Evolutionary conservation across 2,329 filamentous ascomycete species (phyloP).

Genomic region (Calonectria leucothoes): DNA sequence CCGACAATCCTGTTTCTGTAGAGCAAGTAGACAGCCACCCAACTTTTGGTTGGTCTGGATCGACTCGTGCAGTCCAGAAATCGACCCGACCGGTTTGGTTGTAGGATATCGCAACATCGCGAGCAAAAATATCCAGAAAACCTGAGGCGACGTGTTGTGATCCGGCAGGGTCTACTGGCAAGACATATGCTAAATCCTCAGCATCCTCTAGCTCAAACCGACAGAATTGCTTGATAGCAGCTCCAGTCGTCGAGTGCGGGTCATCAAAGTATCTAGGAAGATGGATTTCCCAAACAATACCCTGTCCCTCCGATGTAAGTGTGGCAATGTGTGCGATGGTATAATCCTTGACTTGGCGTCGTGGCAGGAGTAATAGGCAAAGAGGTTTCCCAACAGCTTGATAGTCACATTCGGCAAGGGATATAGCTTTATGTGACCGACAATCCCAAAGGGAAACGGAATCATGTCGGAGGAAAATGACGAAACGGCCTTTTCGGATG

Average conservation of each 20-base stretch:
- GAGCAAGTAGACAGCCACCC: slow-evolving; percentile 87
- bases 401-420: slow-evolving; percentile 66
- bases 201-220: slow-evolving; percentile 73
- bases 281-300: slow-evolving; percentile 83
- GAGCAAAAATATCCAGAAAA: slow-evolving; percentile 87
- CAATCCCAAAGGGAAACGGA: slow-evolving; percentile 85
- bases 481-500: slow-evolving; percentile 79
- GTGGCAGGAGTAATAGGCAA: slow-evolving; percentile 81
- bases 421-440: slow-evolving; percentile 65
- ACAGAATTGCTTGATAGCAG: slow-evolving; percentile 72
- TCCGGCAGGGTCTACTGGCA: slow-evolving; percentile 90
- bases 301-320: slow-evolving; percentile 81
- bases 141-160: slow-evolving; percentile 77
- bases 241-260: slow-evolving; percentile 34
- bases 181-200: slow-evolving; percentile 72
- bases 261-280: slow-evolving; percentile 62
- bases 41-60: slow-evolving; percentile 67
- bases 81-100: slow-evolving; percentile 79
- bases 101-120: slow-evolving; percentile 88
- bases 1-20: slow-evolving; percentile 80
- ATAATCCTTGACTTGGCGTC: slow-evolving; percentile 65
- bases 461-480: slow-evolving; percentile 81
- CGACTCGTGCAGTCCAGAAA: slow-evolving; percentile 86
- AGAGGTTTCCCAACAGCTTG: slow-evolving; percentile 76
- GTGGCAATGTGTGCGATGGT: slow-evolving; percentile 80